A percentile compares a stretch with the other conserved stretches of the same genome.
Conservation (phyloP, 2,329 filamentous ascomycete species). For the Endoconidiophora laricicola region DNA sequence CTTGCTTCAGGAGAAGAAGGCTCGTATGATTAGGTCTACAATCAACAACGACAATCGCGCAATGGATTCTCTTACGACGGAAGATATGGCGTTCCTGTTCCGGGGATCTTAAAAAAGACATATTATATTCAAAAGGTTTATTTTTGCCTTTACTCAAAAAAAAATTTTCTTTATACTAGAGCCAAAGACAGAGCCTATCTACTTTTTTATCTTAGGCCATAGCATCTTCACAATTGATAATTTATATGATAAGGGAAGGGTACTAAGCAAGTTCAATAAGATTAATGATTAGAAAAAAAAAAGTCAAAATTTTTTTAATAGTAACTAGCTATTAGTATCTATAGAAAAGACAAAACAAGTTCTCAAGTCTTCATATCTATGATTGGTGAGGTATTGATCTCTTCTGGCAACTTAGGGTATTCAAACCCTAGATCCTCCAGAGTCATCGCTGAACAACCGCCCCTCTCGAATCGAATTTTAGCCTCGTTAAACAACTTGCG, state of each 20-base stretch:
- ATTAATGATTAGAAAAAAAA: too few relatives aligned
- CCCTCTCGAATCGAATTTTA: conserved; percentile 52
- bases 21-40: conserved; percentile 91
- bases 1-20: conserved; percentile 93
- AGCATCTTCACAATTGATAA: too few relatives aligned
- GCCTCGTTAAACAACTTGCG: conserved; percentile 51
- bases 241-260: too few relatives aligned
- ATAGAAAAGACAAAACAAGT: not conserved
- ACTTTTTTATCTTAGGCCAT: too few relatives aligned
- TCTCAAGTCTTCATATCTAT: not conserved
- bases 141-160: not conserved
- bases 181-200: too few relatives aligned
- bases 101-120: conserved; percentile 35
- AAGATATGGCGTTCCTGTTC: conserved; percentile 95
- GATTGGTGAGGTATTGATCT: conserved; percentile 11
- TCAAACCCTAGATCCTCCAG: conserved; percentile 58
- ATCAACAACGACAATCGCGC: conserved; percentile 86
- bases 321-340: too few relatives aligned
- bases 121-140: not conserved
- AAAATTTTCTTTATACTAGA: not conserved
- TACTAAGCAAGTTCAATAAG: too few relatives aligned
- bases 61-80: conserved; percentile 76
- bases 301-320: too few relatives aligned
- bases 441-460: conserved; percentile 46
- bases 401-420: conserved; percentile 23